phyloP scores from a whole-genome alignment of 2,329 filamentous ascomycete genomes.

The Onygenales sp. region DNA sequence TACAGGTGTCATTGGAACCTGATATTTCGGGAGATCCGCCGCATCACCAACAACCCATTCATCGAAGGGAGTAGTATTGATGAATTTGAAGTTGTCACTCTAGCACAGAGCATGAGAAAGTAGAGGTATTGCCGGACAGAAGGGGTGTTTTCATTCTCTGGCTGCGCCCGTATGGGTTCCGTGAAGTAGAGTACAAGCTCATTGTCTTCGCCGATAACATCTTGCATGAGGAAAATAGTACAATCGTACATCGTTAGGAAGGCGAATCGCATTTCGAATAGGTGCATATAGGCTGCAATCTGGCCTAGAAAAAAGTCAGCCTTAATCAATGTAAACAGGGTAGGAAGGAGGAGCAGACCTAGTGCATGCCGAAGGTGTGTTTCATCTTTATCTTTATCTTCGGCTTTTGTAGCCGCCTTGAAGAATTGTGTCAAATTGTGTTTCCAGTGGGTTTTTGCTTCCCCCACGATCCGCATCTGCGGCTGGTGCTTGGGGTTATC shows the following conservation, averaged over 20 bases:
- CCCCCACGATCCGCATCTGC: conserved; percentile 5
- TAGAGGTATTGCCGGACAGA: conserved; percentile 8
- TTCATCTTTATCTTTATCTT: not conserved
- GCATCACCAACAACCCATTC: not conserved
- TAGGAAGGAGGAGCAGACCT: not conserved
- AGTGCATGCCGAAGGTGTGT: not conserved
- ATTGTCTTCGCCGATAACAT: not conserved
- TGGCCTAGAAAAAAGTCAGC: conserved; percentile 5
- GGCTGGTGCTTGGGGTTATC: not conserved
- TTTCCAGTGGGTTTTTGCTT: conserved; percentile 10
- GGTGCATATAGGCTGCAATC: conserved; percentile 9
- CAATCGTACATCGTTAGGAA: conserved; percentile 9
- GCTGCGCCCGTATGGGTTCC: not conserved
- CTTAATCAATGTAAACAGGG: not conserved
- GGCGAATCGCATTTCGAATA: conserved; percentile 6
- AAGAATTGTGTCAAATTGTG: conserved; percentile 4
- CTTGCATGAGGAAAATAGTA: conserved; percentile 9
- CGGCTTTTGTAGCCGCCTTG: not conserved
- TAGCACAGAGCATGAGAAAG: not conserved
- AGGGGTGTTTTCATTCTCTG: not conserved
- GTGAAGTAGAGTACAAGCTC: conserved; percentile 1
- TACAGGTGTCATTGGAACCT: not conserved
- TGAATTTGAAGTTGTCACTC: not conserved
- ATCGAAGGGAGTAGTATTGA: not conserved
- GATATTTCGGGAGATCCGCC: not conserved